phyloP scores from a whole-genome alignment of 2,329 filamentous ascomycete genomes.

The Periconia digitata region DNA sequence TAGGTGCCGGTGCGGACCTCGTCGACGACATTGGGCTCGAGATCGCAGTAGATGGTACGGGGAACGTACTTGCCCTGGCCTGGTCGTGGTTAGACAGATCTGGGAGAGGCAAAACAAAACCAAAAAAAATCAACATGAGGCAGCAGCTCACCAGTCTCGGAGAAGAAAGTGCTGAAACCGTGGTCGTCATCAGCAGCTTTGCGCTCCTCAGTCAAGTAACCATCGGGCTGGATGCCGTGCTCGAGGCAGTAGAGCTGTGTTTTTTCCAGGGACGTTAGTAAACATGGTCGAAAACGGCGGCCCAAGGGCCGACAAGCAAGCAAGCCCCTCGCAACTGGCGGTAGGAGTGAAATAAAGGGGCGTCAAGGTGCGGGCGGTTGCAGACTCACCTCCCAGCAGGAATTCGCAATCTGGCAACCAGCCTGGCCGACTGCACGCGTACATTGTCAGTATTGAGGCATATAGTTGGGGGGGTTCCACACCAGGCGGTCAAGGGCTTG shows the following conservation, averaged over 20 bases:
- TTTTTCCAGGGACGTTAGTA: conserved; percentile 24
- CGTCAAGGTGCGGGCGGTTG: conserved; percentile 2
- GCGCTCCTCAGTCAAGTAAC: conserved; percentile 97
- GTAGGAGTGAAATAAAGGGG: conserved; percentile 9
- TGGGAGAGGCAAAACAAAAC: conserved; percentile 8
- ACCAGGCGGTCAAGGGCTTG: conserved; percentile 48
- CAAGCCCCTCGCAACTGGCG: conserved; percentile 24
- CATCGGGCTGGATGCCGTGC: conserved; percentile 99
- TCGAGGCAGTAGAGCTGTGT: conserved; percentile 98
- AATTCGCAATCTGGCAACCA: conserved; percentile 99
- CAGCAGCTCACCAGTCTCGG: conserved; percentile 83
- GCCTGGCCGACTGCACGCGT: conserved; percentile 89
- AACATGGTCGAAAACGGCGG: conserved; percentile 1
- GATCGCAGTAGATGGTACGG: conserved; percentile 98
- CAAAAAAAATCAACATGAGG: conserved; percentile 5
- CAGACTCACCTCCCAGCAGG: conserved; percentile 96
- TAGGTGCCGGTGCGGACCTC: conserved; percentile 98
- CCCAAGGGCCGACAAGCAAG: conserved; percentile 16
- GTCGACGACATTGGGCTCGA: conserved; percentile 99
- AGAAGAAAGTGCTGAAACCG: conserved; percentile 99
- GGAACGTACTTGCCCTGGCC: conserved; percentile 99
- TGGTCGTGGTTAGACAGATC: conserved; percentile 42
- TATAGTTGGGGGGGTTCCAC: conserved; percentile 20
- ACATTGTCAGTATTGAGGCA: conserved; percentile 54
- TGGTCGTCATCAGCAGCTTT: conserved; percentile 91